Conservation (phyloP, 208 protist genomes). For the Acanthamoeba royreba region DNA sequence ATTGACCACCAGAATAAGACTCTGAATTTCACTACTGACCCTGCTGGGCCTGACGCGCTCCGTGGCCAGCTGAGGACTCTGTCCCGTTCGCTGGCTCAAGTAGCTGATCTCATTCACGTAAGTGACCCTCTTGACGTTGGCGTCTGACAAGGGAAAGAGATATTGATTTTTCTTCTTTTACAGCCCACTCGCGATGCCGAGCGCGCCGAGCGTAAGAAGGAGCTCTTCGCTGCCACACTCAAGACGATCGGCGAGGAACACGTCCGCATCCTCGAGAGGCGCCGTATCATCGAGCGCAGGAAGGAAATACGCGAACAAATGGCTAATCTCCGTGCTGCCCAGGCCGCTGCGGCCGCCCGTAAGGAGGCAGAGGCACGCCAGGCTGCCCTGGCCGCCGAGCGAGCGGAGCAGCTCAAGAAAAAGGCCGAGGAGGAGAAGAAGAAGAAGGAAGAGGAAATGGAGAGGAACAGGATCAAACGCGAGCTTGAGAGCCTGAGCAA, state of each 20-base stretch:
- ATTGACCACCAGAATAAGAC: slow-evolving; percentile 43
- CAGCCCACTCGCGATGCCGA: neutral
- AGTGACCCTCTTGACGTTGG: neutral
- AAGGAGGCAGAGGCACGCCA: neutral
- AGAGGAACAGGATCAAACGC: neutral
- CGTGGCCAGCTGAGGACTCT: neutral
- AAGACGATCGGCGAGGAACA: neutral
- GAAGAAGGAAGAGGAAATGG: neutral
- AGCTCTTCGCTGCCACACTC: neutral
- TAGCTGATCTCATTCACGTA: neutral
- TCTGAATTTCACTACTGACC: neutral
- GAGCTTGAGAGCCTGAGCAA: slow-evolving; percentile 17
- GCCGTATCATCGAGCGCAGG: slow-evolving; percentile 10
- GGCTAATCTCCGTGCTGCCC: neutral
- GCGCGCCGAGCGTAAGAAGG: neutral
- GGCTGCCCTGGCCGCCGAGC: neutral
- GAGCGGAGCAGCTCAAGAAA: neutral
- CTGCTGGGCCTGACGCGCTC: neutral
- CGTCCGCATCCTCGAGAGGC: neutral
- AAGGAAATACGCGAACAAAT: slow-evolving; percentile 43
- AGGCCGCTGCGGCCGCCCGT: neutral
- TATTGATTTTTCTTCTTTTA: neutral
- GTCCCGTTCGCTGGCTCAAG: neutral
- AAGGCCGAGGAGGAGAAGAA: slow-evolving; percentile 24
- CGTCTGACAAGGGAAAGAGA: neutral